Base-by-base conservation (phyloP, 495 filamentous ascomycete species). In the Penicillium cataractarum region DNA sequence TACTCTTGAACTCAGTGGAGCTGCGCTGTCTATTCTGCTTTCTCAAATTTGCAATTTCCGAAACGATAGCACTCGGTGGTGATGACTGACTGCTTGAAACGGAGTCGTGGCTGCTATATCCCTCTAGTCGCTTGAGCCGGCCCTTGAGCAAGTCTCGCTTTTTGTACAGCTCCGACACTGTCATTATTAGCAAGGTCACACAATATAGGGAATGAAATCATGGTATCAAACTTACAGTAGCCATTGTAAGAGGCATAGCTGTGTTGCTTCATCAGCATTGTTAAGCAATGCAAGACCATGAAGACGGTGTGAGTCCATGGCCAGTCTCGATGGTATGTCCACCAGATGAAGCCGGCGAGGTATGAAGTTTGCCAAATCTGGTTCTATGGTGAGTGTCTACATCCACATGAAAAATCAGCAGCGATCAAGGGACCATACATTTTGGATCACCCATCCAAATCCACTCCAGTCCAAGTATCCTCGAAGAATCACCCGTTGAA, bases 241-340 rank as follows among this genome's bases (percentile, higher is more conserved):
- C 90, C 90, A 66, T 92, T 92, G 70, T 90, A 92, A 60, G 89
- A 89, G 3, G 86, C 83, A 69, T 90, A 92, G 53, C 85, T 89
- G 68, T 92, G 90, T 69, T 89, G 87, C 74, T 92, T 92, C 90
- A 92, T 92, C 50, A 91, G 62, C 82, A 92, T 87, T 1, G 87
- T 84, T 60, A 91, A 65, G 17, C 82, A 84, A 66, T 92, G 90
- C 49, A 92, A 76, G 4, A 90, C 86, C 32, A 90, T 88, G 71
- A 89, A 92, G 27, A 91, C 82, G 24, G 82, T 83, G 67, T 84
- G 89, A 31, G 90, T 89, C 90, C 90, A 92, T 21, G 88, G 86
- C 90, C 90, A 92, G 48, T 90, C 85, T 4, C 87, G 78, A 66
- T 85, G 79, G 55, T 86, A 78, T 0, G 88, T 85, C 74, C 87